Evolutionary conservation across 495 filamentous ascomycete species (phyloP).

Genomic region (Penicillium tannophilum): DNA sequence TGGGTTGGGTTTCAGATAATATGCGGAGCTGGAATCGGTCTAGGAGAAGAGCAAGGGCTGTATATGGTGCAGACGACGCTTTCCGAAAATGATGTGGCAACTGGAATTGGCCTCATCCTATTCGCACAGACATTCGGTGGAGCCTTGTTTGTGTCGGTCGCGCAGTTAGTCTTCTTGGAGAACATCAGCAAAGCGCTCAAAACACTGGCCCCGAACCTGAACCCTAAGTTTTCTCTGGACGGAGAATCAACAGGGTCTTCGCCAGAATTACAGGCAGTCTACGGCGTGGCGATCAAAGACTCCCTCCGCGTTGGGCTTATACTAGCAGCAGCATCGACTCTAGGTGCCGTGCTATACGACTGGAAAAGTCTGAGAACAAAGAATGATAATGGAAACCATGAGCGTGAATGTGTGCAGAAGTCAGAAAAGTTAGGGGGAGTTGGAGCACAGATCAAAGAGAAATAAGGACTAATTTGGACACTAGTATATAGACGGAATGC

Average conservation of each 20-base stretch:
- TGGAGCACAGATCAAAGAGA: background rate
- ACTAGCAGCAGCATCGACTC: background rate
- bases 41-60: conserved; percentile 3
- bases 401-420: background rate
- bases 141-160: conserved; percentile 6
- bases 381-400: background rate
- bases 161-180: conserved; percentile 4
- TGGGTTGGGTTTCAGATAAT: conserved; percentile 9
- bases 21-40: conserved; percentile 2
- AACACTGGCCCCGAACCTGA: background rate
- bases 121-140: conserved; percentile 9
- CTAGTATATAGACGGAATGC: too few relatives aligned
- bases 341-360: conserved; percentile 1
- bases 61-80: conserved; percentile 7
- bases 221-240: background rate
- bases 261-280: conserved; percentile 4
- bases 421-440: background rate
- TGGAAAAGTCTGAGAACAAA: conserved; percentile 1
- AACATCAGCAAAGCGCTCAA: conserved; percentile 2
- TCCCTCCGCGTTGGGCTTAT: background rate
- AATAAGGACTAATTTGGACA: background rate
- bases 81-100: conserved; percentile 3
- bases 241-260: conserved; percentile 1
- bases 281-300: background rate
- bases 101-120: conserved; percentile 4